These are phyloP conservation scores for Sechiopsis laciniata DNA, from an alignment of 306 rosid species.

Conservation along the genomic window DNA sequence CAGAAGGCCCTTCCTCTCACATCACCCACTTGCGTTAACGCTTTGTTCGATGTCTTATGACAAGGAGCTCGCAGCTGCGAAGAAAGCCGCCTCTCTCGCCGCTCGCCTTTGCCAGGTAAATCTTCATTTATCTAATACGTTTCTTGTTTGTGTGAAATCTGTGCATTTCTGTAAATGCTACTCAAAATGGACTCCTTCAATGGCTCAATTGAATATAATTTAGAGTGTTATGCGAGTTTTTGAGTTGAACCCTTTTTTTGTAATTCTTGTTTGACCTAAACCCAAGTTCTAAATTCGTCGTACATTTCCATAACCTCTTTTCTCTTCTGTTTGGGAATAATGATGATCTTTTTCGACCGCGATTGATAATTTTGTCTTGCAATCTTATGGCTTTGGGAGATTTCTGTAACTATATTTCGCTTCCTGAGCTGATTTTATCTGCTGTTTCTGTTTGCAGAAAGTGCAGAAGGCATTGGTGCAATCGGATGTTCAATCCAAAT, in stretches of 20 bases:
- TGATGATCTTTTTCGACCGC: neutral
- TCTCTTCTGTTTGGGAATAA: neutral
- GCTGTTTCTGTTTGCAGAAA: conserved; percentile 46
- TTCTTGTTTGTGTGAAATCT: neutral
- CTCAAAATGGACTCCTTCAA: neutral
- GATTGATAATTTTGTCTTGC: neutral
- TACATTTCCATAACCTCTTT: neutral
- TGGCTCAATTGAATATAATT: neutral
- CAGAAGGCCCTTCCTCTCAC: conserved; percentile 15
- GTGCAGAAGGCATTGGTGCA: conserved; percentile 76
- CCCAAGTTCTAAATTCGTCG: neutral
- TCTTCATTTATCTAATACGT: neutral
- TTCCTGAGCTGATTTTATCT: conserved; percentile 13
- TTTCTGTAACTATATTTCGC: neutral
- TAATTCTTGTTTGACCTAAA: conserved; percentile 1
- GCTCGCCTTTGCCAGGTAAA: conserved; percentile 81
- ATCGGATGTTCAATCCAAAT: conserved; percentile 86
- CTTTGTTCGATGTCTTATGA: conserved; percentile 71
- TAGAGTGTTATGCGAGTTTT: neutral
- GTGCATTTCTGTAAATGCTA: neutral
- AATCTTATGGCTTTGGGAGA: neutral
- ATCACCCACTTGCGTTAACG: conserved; percentile 20
- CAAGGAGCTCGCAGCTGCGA: conserved; percentile 84
- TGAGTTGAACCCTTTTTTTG: neutral
- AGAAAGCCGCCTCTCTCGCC: conserved; percentile 79